These are phyloP conservation scores for Ceratocystis ficicola DNA, from an alignment of 2,329 filamentous ascomycete genomes.

Conservation along the genomic window DNA sequence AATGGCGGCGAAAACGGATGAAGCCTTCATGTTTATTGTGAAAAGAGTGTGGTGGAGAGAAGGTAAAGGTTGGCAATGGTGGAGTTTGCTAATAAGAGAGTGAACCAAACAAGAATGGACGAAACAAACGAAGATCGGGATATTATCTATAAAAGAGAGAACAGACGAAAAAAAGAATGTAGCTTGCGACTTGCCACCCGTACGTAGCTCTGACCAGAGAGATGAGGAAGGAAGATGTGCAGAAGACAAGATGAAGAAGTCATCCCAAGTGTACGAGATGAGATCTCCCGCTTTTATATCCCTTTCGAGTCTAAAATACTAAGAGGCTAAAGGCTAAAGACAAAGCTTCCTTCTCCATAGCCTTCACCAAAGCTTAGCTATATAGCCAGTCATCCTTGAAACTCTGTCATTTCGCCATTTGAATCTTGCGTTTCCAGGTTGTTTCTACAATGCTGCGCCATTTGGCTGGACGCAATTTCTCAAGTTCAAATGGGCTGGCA, in stretches of 20 bases:
- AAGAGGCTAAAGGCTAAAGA: neutral
- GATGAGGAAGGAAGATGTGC: neutral
- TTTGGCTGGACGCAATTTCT: neutral
- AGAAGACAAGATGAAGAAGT: neutral
- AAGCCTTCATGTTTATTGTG: slow-evolving; percentile 11
- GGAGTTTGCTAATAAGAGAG: neutral
- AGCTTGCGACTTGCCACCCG: neutral
- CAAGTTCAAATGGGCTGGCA: neutral
- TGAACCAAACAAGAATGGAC: neutral
- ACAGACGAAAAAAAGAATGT: neutral
- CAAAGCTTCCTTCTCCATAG: neutral
- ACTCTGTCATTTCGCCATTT: slow-evolving; percentile 2
- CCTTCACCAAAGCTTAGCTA: neutral
- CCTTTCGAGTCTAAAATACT: neutral
- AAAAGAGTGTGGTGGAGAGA: no score
- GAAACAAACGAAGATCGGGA: neutral
- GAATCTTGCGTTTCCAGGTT: slow-evolving; percentile 1
- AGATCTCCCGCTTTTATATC: neutral
- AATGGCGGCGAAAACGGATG: slow-evolving; percentile 8
- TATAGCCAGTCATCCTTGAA: neutral
- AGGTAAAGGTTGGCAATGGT: no score
- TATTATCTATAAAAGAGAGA: neutral
- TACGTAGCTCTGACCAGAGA: neutral
- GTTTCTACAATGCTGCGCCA: neutral
- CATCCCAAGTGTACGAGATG: neutral